phyloP scores from a whole-genome alignment of 495 filamentous ascomycete genomes.

The Aspergillus sclerotiicarbonarius region DNA sequence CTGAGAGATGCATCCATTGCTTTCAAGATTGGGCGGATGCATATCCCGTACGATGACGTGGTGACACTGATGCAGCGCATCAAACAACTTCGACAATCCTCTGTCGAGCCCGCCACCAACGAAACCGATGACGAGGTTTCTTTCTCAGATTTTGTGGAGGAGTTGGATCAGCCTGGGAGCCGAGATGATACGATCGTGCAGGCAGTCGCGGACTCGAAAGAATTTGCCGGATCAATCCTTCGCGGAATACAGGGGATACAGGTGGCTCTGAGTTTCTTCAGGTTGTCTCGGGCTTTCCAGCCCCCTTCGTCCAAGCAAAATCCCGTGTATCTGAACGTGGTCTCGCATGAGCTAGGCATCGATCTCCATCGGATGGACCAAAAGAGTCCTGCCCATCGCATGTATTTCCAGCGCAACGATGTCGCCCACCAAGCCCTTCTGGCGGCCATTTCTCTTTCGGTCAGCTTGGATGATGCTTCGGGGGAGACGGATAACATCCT shows the following conservation, averaged over 20 bases:
- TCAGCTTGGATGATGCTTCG: conserved; percentile 84
- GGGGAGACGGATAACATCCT: conserved; percentile 82
- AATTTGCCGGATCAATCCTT: conserved; percentile 85
- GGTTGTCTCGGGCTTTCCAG: conserved; percentile 74
- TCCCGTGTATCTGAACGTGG: conserved; percentile 76
- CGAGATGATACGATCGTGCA: conserved; percentile 73
- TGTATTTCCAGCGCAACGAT: conserved; percentile 96
- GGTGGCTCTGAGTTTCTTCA: conserved; percentile 89
- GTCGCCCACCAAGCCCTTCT: conserved; percentile 93
- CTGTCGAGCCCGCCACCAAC: conserved; percentile 31
- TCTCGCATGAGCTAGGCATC: conserved; percentile 93
- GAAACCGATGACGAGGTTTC: conserved; percentile 55
- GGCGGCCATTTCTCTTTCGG: conserved; percentile 85
- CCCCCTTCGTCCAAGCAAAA: conserved; percentile 61
- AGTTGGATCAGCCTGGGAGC: conserved; percentile 70
- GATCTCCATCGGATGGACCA: conserved; percentile 92
- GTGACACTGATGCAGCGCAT: conserved; percentile 55
- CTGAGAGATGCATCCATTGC: conserved; percentile 87
- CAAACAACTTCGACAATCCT: conserved; percentile 37
- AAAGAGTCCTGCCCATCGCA: conserved; percentile 91
- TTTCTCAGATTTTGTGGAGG: conserved; percentile 74
- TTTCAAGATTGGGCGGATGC: conserved; percentile 84
- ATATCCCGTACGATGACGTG: conserved; percentile 87
- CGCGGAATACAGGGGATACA: conserved; percentile 95
- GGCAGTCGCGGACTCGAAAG: conserved; percentile 88